Conservation (phyloP, 345 rosid species). For the Erysimum cheiranthoides region DNA sequence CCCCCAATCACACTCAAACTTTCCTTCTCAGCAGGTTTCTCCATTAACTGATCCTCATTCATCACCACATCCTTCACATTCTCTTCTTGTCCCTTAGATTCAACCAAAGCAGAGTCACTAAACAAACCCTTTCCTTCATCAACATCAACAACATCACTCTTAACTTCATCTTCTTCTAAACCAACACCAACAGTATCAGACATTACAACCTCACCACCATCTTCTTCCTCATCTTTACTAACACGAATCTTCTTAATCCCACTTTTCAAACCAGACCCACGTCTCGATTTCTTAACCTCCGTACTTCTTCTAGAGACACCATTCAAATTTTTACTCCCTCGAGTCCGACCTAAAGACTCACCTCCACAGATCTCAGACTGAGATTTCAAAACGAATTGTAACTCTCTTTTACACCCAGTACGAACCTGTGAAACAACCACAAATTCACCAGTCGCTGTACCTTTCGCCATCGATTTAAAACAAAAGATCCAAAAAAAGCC, state of each 20-base stretch:
- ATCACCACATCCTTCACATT: conserved; percentile 15
- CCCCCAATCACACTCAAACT: not conserved
- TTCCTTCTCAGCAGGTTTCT: conserved; percentile 1
- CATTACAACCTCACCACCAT: not conserved
- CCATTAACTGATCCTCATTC: conserved; percentile 1
- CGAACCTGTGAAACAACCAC: conserved; percentile 66
- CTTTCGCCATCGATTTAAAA: conserved; percentile 57
- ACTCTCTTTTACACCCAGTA: conserved; percentile 81
- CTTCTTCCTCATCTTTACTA: conserved; percentile 33
- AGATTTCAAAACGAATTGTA: conserved; percentile 78
- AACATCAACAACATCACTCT: conserved; percentile 74
- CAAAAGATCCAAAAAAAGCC: not conserved
- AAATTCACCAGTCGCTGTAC: conserved; percentile 58
- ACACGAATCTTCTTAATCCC: conserved; percentile 40
- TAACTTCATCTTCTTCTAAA: conserved; percentile 68
- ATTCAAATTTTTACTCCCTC: conserved; percentile 51
- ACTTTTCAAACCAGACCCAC: conserved; percentile 24
- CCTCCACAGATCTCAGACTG: conserved; percentile 82
- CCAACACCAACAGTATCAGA: conserved; percentile 40
- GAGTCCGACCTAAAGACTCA: conserved; percentile 71
- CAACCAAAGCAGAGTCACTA: conserved; percentile 24
- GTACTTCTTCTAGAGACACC: conserved; percentile 8
- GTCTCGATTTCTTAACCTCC: conserved; percentile 45
- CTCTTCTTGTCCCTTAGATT: conserved; percentile 36
- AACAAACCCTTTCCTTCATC: conserved; percentile 52